Base-by-base conservation (phyloP, 306 rosid species). In the Pterocarpus macrocarpus region DNA sequence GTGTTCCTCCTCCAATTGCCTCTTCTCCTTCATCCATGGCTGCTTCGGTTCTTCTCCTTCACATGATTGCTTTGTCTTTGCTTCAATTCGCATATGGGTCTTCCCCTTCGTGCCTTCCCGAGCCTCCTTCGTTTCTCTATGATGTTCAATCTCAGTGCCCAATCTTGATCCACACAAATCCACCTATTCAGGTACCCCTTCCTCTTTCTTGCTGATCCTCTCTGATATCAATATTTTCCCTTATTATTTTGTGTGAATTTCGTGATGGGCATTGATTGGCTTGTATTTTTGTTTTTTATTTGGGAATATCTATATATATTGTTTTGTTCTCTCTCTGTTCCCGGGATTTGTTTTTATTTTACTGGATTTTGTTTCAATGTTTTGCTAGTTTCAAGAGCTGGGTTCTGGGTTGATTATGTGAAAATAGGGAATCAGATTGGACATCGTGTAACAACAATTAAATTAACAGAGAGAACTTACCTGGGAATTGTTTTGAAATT, bases 61-160 rank as follows among this genome's bases (percentile, higher is more conserved):
- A 5, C 68, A 3, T 89, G 39, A 10, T 72, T 28, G 69, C 59
- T 78, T 8, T 83, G 4, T 75, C 75, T 34, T 9, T 84, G 43
- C 55, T 86, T 7, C 87, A 79, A 58, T 86, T 62, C 43, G 86
- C 70, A 12, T 88, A 84, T 43, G 78, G 79, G 0, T 78, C 82
- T 62, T 68, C 87, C 45, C 68, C 64, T 67, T 7, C 61, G 35
- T 89, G 98, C 77, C 65, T 73, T 36, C 89, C 70, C 5, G 63
- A 76, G n/a, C 81, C 88, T 16, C 35, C 80, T 72, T 69, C 86
- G 2, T 92, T 92, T 64, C 86, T 82, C 28, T 73, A 11, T 67
- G n/a, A 73, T 38, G 77, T 90, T 81, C 91, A 88, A 84, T 92
- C 90, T 84, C 97, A 88, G 85, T 94, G 97, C 64, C 90, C 94